A percentile compares a stretch with the other conserved stretches of the same genome.
phyloP scores from a whole-genome alignment of 805 yeast species.

The Priceomyces carsonii region DNA sequence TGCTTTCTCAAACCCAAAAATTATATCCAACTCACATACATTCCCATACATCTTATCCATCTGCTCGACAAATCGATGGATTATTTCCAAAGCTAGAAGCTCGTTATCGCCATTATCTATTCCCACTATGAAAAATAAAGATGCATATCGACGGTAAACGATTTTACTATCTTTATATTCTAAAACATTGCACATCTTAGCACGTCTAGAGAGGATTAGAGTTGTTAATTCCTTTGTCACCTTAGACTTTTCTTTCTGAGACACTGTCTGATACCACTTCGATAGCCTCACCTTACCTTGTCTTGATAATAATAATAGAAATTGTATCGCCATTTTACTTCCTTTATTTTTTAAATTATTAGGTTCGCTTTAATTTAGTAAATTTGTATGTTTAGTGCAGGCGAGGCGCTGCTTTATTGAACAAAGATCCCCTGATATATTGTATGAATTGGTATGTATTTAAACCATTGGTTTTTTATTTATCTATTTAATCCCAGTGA shows the following conservation, averaged over 20 bases:
- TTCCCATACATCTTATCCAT: conserved; percentile 96
- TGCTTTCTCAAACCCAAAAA: conserved; percentile 92
- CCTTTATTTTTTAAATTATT: too few relatives aligned
- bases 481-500: too few relatives aligned
- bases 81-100: conserved; percentile 76
- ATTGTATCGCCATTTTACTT: conserved; percentile 70
- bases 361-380: too few relatives aligned
- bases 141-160: conserved; percentile 90
- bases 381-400: too few relatives aligned
- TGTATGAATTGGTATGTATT: too few relatives aligned
- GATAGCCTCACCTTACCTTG: conserved; percentile 94
- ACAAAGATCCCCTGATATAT: too few relatives aligned
- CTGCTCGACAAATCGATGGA: conserved; percentile 93
- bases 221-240: conserved; percentile 86
- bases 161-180: conserved; percentile 85
- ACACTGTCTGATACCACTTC: conserved; percentile 86
- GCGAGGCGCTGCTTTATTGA: too few relatives aligned
- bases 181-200: conserved; percentile 93
- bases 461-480: too few relatives aligned
- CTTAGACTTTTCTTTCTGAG: conserved; percentile 84
- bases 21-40: conserved; percentile 95
- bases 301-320: conserved; percentile 78
- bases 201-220: conserved; percentile 76
- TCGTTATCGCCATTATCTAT: conserved; percentile 85
- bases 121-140: conserved; percentile 86